Conservation (phyloP, 1,284 basidiomycete genomes). For the Microbotryum scabiosae region DNA sequence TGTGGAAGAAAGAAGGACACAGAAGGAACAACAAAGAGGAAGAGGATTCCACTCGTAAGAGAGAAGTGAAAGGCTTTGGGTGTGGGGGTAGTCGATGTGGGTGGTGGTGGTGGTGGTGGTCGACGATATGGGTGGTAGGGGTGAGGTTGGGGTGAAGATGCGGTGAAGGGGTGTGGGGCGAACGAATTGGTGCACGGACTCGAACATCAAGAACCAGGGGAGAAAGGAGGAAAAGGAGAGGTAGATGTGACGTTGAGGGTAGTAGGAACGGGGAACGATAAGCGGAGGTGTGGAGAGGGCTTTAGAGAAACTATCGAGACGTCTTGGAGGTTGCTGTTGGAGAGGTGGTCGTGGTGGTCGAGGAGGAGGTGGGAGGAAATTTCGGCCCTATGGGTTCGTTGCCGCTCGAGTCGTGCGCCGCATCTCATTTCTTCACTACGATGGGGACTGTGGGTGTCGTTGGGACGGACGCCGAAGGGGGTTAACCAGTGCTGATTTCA, state of each 20-base stretch:
- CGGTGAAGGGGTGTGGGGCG: not conserved
- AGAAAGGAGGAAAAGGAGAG: not conserved
- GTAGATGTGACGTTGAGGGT: no score
- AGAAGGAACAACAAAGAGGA: no score
- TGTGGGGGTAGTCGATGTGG: no score
- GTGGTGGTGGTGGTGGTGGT: no score
- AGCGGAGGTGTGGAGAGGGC: not conserved
- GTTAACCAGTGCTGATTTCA: not conserved
- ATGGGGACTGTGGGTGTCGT: constrained; percentile 31
- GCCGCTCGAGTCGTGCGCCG: constrained; percentile 32
- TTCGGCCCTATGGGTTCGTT: constrained; percentile 17
- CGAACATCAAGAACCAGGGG: not conserved
- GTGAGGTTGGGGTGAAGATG: not conserved
- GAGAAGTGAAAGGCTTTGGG: no score
- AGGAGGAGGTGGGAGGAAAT: not conserved
- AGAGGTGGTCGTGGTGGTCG: not conserved
- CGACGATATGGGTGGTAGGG: no score
- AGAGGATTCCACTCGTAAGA: no score
- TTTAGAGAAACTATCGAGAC: not conserved
- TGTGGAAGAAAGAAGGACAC: no score
- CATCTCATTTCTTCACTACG: constrained; percentile 36
- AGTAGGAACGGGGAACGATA: no score
- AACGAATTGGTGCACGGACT: no score
- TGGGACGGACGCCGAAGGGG: not conserved
- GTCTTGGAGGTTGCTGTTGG: not conserved